Base-by-base conservation (phyloP, 108 stramenopile genomes). In the Fragilariopsis cylindrus region DNA sequence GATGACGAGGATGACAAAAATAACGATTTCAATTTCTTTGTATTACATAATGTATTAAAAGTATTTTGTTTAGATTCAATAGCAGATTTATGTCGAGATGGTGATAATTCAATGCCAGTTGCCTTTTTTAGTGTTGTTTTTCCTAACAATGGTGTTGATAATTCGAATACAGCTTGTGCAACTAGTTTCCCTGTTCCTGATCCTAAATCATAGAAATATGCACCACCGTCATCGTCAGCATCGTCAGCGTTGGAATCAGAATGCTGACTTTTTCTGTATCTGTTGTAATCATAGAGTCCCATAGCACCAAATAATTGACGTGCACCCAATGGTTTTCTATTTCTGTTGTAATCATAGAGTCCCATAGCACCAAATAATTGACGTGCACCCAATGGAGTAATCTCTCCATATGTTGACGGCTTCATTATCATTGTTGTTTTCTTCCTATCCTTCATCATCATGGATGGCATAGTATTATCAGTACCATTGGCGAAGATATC, bases 321-420 rank as follows among this genome's bases (percentile, higher is more conserved):
- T 52, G 84, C 76, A 66, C 88, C 88, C 57, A 82, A n/a, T n/a
- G n/a, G n/a, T n/a, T n/a, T n/a, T n/a, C n/a, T n/a, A n/a, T n/a
- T n/a, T n/a, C n/a, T n/a, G n/a, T 63, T 44, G 50, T 13, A 46
- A 52, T 60, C 55, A 46, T 12, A 63, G 52, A 87, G 63, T 16
- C 72, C 71, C 88, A 91, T 87, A 70, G 82, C 79, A 80, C 84
- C 53, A 60, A 88, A 87, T 13, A 91, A 60, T 68, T 91, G 90
- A 19, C 88, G 77, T 52, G 84, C 76, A 66, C 88, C 88, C 57
- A 82, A 39, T 47, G 67, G 40, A 42, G 90, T 91, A 13, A 91
- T 84, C 80, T 91, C 90, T 3, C 90, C 90, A 71, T 91, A 91
- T 3, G 88, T 89, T 8, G 78, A 80, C 49, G 44, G 56, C 11